Evolutionary conservation across 306 rosid species (phyloP).

Genomic region (Medicago ruthenica): DNA sequence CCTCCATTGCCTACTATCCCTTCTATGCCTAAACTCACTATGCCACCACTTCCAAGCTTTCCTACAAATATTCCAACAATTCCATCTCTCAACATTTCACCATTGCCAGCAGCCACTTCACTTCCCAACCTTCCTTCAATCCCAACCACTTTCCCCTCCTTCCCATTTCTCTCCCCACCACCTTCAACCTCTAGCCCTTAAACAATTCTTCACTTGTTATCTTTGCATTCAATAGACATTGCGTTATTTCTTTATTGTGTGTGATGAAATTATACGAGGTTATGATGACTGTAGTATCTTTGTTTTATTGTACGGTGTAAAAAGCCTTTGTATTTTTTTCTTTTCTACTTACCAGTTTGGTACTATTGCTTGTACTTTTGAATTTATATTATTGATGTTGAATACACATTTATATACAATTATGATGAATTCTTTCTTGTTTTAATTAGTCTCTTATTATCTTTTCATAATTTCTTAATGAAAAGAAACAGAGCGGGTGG

Average conservation of each 20-base stretch:
- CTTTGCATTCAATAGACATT: background rate
- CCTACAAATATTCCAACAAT: slow-evolving; percentile 21
- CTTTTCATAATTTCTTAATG: too few species aligned
- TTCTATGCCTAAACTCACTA: slow-evolving; percentile 20
- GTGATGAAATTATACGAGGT: background rate
- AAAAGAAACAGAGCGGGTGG: too few species aligned
- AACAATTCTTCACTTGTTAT: too few species aligned
- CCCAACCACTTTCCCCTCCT: slow-evolving; percentile 40
- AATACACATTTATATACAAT: background rate
- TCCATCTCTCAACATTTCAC: slow-evolving; percentile 28
- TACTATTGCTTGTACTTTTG: background rate
- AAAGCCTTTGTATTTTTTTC: background rate
- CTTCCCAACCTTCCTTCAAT: slow-evolving; percentile 28
- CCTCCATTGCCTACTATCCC: slow-evolving; percentile 1
- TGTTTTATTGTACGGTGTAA: background rate
- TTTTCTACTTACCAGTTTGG: background rate
- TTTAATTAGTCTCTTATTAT: too few species aligned
- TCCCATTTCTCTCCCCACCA: slow-evolving; percentile 51
- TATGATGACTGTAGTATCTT: background rate
- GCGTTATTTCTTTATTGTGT: background rate
- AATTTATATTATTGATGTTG: background rate
- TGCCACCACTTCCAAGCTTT: slow-evolving; percentile 43
- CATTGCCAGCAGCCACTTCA: slow-evolving; percentile 18
- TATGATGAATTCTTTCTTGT: background rate
- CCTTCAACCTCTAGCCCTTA: slow-evolving; percentile 48